Base-by-base conservation (phyloP, 2,329 filamentous ascomycete genomes). In the Aureobasidium sp. region DNA sequence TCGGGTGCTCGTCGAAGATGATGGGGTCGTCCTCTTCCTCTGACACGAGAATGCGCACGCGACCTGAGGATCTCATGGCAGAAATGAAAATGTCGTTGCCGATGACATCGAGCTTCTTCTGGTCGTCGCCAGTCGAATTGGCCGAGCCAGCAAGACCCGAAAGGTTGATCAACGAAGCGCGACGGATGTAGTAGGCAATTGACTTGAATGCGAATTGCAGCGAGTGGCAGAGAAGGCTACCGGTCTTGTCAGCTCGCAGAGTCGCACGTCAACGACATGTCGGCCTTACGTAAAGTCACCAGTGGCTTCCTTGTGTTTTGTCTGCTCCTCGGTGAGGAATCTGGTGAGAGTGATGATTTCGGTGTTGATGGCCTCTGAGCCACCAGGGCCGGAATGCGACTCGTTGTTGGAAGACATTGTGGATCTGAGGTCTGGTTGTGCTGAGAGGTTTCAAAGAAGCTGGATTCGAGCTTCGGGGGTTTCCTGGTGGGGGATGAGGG, bases 201-300 rank as follows among this genome's bases (percentile, higher is more conserved):
- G 89, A 95, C 79, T 98, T 98, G 85, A 98, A 98, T 60, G 93
- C 91, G 78, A 97, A 98, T 73, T 97, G 93, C 56, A 98, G 86
- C 56, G 93, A 90, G 70, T 98, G 93, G 79, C 90, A 96, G 56
- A 98, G 83, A 50, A 98, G 81, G 64, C 90, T 96, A 64, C 35
- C 48, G 51, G 58, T 57, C 19, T 27, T 32, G 49, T 53, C 49
- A 53, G 49, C 32, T 40, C 44, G 22, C 10, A 6, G 37, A 7
- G 8, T 49, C 22, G 16, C 21, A 22, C 45, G 7, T n/a, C n/a
- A n/a, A n/a, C n/a, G n/a, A n/a, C n/a, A n/a, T n/a, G n/a, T n/a
- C n/a, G n/a, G n/a, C n/a, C n/a, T n/a, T 49, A 49, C 89, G 93
- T 98, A 74, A 98, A 98, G 75, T 98, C 93, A 75, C 93, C 93